A percentile compares a stretch with the other conserved stretches of the same genome.
Evolutionary conservation across 495 filamentous ascomycete genomes (phyloP).

Genomic region (Extremus antarcticus): DNA sequence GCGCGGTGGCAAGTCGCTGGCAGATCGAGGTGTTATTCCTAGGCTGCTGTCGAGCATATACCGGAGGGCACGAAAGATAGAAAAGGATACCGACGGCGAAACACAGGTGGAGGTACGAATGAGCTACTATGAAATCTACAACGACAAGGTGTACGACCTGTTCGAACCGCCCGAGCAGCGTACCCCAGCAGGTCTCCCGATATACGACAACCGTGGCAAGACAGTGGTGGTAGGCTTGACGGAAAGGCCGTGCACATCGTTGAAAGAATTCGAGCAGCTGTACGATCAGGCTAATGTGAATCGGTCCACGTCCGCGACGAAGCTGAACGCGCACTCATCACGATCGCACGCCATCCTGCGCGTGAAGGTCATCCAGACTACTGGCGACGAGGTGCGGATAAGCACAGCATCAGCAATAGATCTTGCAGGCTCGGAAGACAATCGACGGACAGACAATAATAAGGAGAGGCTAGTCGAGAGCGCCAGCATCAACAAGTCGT

Average conservation of each 20-base stretch:
- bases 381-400: constrained; percentile 56
- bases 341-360: constrained; percentile 88
- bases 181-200: constrained; percentile 68
- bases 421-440: constrained; percentile 92
- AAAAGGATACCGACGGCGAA: constrained; percentile 67
- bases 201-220: constrained; percentile 82
- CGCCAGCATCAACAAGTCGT: constrained; percentile 95
- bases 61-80: constrained; percentile 70
- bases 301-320: constrained; percentile 82
- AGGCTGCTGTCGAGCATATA: constrained; percentile 80
- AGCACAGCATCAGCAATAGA: constrained; percentile 92
- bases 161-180: constrained; percentile 88
- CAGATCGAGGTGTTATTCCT: constrained; percentile 86
- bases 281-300: constrained; percentile 95
- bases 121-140: constrained; percentile 98
- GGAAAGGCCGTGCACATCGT: constrained; percentile 68
- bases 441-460: constrained; percentile 85
- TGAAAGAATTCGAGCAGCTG: constrained; percentile 85
- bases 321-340: constrained; percentile 90
- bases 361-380: constrained; percentile 71
- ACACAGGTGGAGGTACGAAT: constrained; percentile 67
- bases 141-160: constrained; percentile 70
- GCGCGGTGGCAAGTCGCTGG: constrained; percentile 81
- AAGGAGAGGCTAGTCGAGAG: constrained; percentile 90
- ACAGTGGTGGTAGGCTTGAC: constrained; percentile 86